phyloP scores from a whole-genome alignment of 805 yeast genomes.

The Yamadazyma paraphyllophila region DNA sequence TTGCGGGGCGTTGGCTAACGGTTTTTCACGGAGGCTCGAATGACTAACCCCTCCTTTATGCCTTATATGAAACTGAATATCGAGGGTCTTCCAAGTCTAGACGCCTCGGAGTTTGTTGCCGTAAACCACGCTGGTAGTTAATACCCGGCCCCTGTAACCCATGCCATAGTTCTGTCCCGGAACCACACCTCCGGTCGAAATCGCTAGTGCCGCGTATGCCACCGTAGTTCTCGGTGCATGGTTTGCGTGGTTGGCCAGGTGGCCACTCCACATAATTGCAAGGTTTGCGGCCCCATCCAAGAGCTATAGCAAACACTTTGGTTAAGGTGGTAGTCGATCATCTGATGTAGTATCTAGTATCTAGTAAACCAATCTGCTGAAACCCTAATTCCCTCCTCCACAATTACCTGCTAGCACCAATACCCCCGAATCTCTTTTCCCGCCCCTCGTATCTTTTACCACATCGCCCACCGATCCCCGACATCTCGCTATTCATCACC shows the following conservation, averaged over 20 bases:
- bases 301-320: not conserved
- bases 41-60: not conserved
- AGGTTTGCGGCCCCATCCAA: not conserved
- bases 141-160: not conserved
- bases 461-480: not conserved
- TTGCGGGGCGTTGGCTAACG: constrained; percentile 1
- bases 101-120: constrained; percentile 1
- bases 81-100: not conserved
- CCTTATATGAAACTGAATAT: not conserved
- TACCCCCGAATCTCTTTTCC: not conserved
- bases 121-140: not conserved
- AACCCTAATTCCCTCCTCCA: no score
- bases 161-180: not conserved
- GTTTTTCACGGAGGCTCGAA: not conserved
- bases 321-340: no score
- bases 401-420: no score
- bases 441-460: not conserved
- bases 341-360: no score
- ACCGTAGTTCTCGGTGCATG: not conserved
- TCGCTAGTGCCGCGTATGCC: constrained; percentile 2
- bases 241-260: not conserved
- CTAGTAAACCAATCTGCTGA: no score
- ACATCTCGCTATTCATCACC: not conserved
- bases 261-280: not conserved
- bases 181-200: not conserved